Evolutionary conservation across 176 grass and related monocot species (phyloP).

Genomic region (Neostapfia colusana): DNA sequence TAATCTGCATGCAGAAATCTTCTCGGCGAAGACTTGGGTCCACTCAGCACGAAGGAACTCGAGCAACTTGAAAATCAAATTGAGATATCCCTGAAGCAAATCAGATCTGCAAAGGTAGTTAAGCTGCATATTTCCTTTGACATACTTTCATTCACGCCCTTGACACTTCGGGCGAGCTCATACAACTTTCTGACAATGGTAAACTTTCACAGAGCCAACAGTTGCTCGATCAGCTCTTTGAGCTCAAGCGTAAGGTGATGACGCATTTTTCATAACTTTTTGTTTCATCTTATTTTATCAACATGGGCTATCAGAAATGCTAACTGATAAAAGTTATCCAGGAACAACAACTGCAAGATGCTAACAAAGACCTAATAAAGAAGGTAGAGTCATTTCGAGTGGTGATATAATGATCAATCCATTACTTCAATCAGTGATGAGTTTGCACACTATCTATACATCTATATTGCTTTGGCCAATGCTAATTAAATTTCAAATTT

Average conservation of each 20-base stretch:
- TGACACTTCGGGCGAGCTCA: neutral
- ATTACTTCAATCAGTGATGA: neutral
- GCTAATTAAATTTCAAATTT: neutral
- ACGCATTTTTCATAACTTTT: neutral
- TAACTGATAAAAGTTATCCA: constrained; percentile 30
- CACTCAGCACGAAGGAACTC: constrained; percentile 68
- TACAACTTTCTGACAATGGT: neutral
- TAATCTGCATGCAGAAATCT: constrained; percentile 62
- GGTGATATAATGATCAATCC: neutral
- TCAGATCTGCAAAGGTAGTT: constrained; percentile 68
- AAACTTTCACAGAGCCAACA: constrained; percentile 60
- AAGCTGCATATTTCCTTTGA: constrained; percentile 17
- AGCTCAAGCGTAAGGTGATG: constrained; percentile 76
- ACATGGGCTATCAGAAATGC: neutral
- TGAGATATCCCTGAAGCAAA: constrained; percentile 75
- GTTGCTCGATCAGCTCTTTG: constrained; percentile 72
- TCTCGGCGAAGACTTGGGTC: constrained; percentile 82
- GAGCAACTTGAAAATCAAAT: constrained; percentile 84
- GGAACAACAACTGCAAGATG: constrained; percentile 79
- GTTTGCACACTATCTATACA: neutral
- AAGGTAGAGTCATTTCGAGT: constrained; percentile 55
- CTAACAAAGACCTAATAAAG: constrained; percentile 66
- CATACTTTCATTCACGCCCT: constrained; percentile 2
- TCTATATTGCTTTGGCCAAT: neutral
- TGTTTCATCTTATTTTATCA: neutral